Evolutionary conservation across 768 basidiomycete genomes (phyloP), one percentile per base, ranked within the genome.

Genomic region (Cystobasidium onofrii): DNA sequence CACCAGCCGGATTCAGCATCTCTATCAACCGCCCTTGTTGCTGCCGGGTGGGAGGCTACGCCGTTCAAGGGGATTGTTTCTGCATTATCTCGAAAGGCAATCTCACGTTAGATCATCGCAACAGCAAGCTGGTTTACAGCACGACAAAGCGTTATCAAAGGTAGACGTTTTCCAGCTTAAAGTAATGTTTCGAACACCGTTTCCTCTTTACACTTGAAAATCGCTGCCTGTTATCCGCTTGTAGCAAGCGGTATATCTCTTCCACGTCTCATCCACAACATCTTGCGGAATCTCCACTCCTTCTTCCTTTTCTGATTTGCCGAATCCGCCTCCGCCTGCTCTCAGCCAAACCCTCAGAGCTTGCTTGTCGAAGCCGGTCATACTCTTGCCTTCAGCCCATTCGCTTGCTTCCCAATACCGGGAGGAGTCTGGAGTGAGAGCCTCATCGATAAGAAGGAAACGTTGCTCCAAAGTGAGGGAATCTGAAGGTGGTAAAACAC

Each of bases 281-380:
- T 84, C 84, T 25, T 89, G 85, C 2, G 87, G 88, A 73, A 98
- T 89, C 2, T 83, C 80, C 87, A 94, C 96, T 6, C 91, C 92
- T 62, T 87, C 84, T 17, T 87, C 86, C 75, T 85, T 85, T 66
- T 86, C 83, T 34, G 88, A 87, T 83, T 89, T 89, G 76, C 82
- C 83, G 79, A 90, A 92, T 0, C 92, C 92, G 7, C 83, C 82
- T 31, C 82, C 79, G 25, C 77, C 76, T 3, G 18, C n/a, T 13
- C 88, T 88, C 33, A 99, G 83, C 88, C 92, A 91, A 80, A 98
- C 94, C 23, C 96, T 84, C 71, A 98, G 83, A 78, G 90, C 97
- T 82, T 99, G 96, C 82, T 98, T 99, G 81, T 98, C 96, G 79
- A 96, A 98, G 79, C 91, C 92, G 23, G 89, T 86, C 81, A 96